phyloP scores from a whole-genome alignment of 2,329 filamentous ascomycete species.

The Aspergillus sp. region DNA sequence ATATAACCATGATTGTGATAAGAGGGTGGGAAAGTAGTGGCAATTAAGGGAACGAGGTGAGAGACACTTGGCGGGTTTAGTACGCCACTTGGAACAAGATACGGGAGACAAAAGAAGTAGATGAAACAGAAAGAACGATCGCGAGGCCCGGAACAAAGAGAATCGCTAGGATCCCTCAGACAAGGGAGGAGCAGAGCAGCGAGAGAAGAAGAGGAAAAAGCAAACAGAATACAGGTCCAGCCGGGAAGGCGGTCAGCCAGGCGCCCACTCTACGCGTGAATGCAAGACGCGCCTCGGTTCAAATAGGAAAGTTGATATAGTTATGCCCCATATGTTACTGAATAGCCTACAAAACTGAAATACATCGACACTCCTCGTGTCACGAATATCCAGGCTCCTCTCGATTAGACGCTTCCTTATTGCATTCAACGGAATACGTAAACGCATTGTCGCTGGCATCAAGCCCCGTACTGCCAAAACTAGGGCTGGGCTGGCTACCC shows the following conservation, averaged over 20 bases:
- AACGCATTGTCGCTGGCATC: slow-evolving; percentile 8
- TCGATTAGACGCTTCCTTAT: slow-evolving; percentile 16
- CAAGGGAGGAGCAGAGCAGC: no score
- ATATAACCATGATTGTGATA: slow-evolving; percentile 11
- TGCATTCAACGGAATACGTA: slow-evolving; percentile 19
- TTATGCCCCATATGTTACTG: no score
- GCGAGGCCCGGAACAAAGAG: no score
- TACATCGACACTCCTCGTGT: no score
- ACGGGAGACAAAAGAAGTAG: background rate
- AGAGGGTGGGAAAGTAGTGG: background rate
- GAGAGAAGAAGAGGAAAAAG: no score
- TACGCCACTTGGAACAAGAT: background rate
- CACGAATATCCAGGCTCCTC: slow-evolving; percentile 6
- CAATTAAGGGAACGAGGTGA: background rate
- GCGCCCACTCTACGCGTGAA: slow-evolving; percentile 15
- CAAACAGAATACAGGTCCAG: no score
- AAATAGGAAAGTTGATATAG: no score
- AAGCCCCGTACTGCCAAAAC: slow-evolving; percentile 3
- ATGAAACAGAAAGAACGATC: background rate
- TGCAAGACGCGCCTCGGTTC: slow-evolving; percentile 11
- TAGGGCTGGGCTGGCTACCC: slow-evolving; percentile 3
- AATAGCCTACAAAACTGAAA: background rate
- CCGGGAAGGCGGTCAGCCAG: slow-evolving; percentile 16
- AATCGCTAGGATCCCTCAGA: no score
- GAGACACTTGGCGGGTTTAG: background rate